Evolutionary conservation across 2,329 filamentous ascomycete genomes (phyloP).

Genomic region (Trichoderma endophyticum): DNA sequence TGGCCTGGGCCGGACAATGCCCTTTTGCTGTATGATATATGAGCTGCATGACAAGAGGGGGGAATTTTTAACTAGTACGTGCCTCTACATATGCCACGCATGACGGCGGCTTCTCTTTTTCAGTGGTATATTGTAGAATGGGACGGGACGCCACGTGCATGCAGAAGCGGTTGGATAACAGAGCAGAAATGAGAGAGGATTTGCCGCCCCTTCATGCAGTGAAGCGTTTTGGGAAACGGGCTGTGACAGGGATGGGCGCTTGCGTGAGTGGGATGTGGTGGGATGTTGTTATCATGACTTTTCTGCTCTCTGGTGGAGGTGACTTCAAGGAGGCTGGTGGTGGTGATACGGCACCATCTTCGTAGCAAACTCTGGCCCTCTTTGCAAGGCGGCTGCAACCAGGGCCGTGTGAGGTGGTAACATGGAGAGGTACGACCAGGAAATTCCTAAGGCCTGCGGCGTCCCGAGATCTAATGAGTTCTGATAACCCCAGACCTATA

Average conservation of each 20-base stretch:
- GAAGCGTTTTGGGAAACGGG: conserved; percentile 13
- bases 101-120: background rate
- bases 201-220: conserved; percentile 14
- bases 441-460: background rate
- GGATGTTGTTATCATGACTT: conserved; percentile 14
- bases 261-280: conserved; percentile 11
- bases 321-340: background rate
- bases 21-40: conserved; percentile 4
- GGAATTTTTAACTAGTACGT: background rate
- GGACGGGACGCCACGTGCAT: conserved; percentile 15
- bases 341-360: background rate
- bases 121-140: background rate
- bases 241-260: conserved; percentile 11
- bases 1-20: background rate
- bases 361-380: background rate
- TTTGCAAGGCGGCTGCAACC: background rate
- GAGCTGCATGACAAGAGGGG: conserved; percentile 1
- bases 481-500: background rate
- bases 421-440: background rate
- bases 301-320: background rate
- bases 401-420: background rate
- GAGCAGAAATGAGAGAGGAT: background rate
- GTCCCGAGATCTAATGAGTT: background rate
- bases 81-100: conserved; percentile 9
- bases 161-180: conserved; percentile 12